phyloP scores from a whole-genome alignment of 306 rosid species.

The Lithocarpus polystachyus region DNA sequence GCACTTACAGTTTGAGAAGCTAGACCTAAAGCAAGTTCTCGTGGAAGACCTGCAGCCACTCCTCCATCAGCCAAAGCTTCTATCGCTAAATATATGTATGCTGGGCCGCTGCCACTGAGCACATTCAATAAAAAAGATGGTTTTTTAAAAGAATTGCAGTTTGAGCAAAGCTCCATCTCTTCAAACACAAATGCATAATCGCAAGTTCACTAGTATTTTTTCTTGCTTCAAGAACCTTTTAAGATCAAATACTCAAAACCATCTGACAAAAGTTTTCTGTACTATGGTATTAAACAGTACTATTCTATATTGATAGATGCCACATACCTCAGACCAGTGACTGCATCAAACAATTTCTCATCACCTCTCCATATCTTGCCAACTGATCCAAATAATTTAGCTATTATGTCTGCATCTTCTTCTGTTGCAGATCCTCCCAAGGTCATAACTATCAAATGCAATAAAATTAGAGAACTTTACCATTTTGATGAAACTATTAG shows the following conservation, averaged over 20 bases:
- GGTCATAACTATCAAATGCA: conserved; percentile 68
- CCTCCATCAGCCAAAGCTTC: conserved; percentile 99
- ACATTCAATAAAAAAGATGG: conserved; percentile 14
- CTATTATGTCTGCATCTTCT: conserved; percentile 70
- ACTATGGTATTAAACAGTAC: background rate
- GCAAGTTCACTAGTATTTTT: background rate
- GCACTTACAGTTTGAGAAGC: conserved; percentile 96
- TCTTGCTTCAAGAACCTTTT: background rate
- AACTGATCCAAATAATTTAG: conserved; percentile 76
- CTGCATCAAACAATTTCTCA: conserved; percentile 83
- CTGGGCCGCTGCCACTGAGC: conserved; percentile 98
- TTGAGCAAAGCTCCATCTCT: background rate
- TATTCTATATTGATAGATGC: background rate
- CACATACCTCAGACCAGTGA: conserved; percentile 86
- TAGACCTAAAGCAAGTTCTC: conserved; percentile 79
- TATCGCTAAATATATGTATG: conserved; percentile 80
- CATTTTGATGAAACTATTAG: background rate
- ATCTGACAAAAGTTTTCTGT: background rate
- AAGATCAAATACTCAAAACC: background rate
- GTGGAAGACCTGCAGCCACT: conserved; percentile 96
- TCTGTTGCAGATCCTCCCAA: conserved; percentile 78
- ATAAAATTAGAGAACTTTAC: background rate
- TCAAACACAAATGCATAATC: background rate
- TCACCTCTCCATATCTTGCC: conserved; percentile 89
- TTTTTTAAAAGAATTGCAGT: background rate